Evolutionary conservation across 495 filamentous ascomycete species (phyloP), one percentile per base, ranked within the genome.

Genomic region (Xylaria palmicola): DNA sequence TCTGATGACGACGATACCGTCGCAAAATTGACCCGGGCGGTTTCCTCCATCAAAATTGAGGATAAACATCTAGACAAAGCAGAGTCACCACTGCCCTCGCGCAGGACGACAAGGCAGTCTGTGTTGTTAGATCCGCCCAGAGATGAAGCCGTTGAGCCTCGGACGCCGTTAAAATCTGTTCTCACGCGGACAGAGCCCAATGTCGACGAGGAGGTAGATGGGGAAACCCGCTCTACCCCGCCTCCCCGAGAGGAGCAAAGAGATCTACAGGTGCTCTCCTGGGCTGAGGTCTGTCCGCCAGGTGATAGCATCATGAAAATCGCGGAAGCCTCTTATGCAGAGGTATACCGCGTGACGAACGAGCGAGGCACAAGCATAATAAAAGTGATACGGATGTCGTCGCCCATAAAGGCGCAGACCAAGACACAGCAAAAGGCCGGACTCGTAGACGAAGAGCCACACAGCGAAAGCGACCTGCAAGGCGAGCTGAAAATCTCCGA

Each of bases 401-500:
- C 79, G 0, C 76, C 79, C 8, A 79, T 81, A 62, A 77, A 69
- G 49, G 59, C 74, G 34, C 71, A 77, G 62, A 81, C 74, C 39
- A 79, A 77, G 53, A 59, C 74, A n/a, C 77, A 77, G 70, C 75
- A 73, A 65, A 78, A 67, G 63, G 65, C 78, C 19, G 66, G 77
- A 4, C 65, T 81, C 1, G 74, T 81, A 6, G 79, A 81, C 65
- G 79, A 81, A 47, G 74, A 81, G 47, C 75, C 78, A 0, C 79
- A 77, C 65, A 74, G 63, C 24, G 78, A 76, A 45, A 68, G 68
- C 30, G 72, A 74, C 54, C 63, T 78, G 45, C 59, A 63, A 9
- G 72, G 83, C 0, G 92, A 97, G 69, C 78, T 93, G 20, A 81
- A 80, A 56, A 88, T 94, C 56, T 86, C 93, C 19, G 86, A 91